phyloP scores from a whole-genome alignment of 1,284 basidiomycete genomes.

The Ceratobasidium sp. region DNA sequence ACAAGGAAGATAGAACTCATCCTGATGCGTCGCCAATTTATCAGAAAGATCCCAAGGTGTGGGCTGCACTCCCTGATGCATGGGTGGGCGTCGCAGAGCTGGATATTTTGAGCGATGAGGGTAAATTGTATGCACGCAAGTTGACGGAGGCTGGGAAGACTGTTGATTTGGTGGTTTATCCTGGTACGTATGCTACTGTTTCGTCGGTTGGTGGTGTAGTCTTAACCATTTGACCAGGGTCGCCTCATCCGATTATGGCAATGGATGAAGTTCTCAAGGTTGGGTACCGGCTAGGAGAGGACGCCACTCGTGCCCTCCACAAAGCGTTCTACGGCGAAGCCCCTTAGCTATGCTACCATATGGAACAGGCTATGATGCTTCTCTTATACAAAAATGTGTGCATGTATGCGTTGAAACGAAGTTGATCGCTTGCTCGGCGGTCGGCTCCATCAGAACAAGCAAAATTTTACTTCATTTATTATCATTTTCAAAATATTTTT shows the following conservation, averaged over 20 bases:
- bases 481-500: background rate
- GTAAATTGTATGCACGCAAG: conserved; percentile 74
- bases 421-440: background rate
- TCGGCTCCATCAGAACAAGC: background rate
- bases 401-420: conserved; percentile 11
- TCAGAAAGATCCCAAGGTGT: conserved; percentile 70
- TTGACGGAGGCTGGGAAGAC: conserved; percentile 68
- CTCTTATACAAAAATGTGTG: no score
- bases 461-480: background rate
- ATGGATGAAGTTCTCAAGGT: conserved; percentile 30
- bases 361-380: no score
- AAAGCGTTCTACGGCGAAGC: conserved; percentile 14
- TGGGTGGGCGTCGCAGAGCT: conserved; percentile 76
- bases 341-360: no score
- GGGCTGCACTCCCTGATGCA: conserved; percentile 66
- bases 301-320: conserved; percentile 15
- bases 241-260: conserved; percentile 39
- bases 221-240: background rate
- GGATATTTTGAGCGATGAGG: conserved; percentile 78
- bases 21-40: conserved; percentile 80
- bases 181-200: conserved; percentile 1
- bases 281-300: conserved; percentile 40
- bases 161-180: conserved; percentile 69
- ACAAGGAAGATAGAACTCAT: conserved; percentile 69
- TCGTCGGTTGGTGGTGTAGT: background rate